Conservation (phyloP, 768 basidiomycete species). For the Peribolospora kevripleyi region DNA sequence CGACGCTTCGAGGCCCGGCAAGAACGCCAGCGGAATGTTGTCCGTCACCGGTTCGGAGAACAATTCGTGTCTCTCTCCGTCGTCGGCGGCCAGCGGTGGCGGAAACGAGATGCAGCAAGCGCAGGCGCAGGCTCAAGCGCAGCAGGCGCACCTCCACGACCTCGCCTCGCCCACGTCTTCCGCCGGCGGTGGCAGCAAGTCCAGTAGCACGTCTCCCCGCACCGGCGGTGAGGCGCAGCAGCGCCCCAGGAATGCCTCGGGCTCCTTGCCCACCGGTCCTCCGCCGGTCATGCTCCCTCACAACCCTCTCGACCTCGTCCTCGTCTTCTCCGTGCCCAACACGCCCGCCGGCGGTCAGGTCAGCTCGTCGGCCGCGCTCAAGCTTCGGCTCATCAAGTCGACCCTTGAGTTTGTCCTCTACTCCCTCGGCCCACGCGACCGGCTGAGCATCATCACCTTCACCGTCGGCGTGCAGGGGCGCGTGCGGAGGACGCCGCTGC, state of each 20-base stretch:
- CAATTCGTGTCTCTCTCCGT: background rate
- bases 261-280: background rate
- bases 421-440: slow-evolving; percentile 48
- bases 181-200: background rate
- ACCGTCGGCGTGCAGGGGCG: slow-evolving; percentile 49
- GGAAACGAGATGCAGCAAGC: background rate
- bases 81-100: background rate
- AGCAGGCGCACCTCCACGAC: background rate
- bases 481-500: slow-evolving; percentile 82
- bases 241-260: no score
- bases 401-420: slow-evolving; percentile 68
- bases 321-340: slow-evolving; percentile 68
- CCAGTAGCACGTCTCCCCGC: no score
- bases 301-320: slow-evolving; percentile 70
- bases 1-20: slow-evolving; percentile 10
- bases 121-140: background rate
- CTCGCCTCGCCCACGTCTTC: background rate
- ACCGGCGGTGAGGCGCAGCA: no score
- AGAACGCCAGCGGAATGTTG: slow-evolving; percentile 1
- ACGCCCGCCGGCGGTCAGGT: slow-evolving; percentile 38
- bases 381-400: slow-evolving; percentile 64
- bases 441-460: slow-evolving; percentile 74
- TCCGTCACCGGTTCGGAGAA: slow-evolving; percentile 2
- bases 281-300: slow-evolving; percentile 1
- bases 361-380: slow-evolving; percentile 43